These are phyloP conservation scores for Pezicula carpinea DNA, from an alignment of 2,329 filamentous ascomycete genomes.

Conservation along the genomic window DNA sequence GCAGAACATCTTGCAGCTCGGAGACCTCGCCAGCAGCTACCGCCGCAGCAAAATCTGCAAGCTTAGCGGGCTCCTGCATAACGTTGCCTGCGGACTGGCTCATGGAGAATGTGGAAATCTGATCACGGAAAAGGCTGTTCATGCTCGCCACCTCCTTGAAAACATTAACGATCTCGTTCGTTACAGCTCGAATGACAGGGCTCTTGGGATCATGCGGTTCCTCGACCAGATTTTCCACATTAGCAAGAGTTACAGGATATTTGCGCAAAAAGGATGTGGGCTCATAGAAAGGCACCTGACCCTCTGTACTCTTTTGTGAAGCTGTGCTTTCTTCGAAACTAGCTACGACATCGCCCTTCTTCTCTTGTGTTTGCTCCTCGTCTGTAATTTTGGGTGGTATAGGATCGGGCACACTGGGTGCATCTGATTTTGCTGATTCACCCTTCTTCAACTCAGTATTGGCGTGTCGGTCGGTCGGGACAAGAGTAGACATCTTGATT, in stretches of 20 bases:
- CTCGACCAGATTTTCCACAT: constrained; percentile 88
- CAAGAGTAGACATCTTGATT: constrained; percentile 81
- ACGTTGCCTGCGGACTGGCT: constrained; percentile 93
- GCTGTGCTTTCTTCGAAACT: constrained; percentile 86
- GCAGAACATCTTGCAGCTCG: constrained; percentile 88
- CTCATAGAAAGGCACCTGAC: constrained; percentile 62
- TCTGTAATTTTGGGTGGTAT: constrained; percentile 51
- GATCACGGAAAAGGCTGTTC: constrained; percentile 93
- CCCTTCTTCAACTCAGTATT: constrained; percentile 45
- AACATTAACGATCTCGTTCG: constrained; percentile 97
- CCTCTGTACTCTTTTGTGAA: constrained; percentile 51
- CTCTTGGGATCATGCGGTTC: constrained; percentile 88
- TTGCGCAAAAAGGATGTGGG: constrained; percentile 88
- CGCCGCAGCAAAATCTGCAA: constrained; percentile 94
- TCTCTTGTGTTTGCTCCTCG: constrained; percentile 54
- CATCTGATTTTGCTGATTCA: constrained; percentile 35
- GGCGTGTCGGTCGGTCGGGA: constrained; percentile 52
- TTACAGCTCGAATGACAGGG: constrained; percentile 82
- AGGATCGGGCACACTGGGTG: constrained; percentile 50
- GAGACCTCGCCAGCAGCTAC: constrained; percentile 91
- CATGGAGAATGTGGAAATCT: constrained; percentile 95
- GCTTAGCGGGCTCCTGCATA: constrained; percentile 87
- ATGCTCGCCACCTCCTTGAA: constrained; percentile 95
- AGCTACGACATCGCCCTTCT: constrained; percentile 90
- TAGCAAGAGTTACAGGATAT: constrained; percentile 89